These are phyloP conservation scores for Didymosphaeria variabile DNA, from an alignment of 2,329 filamentous ascomycete species.

Conservation along the genomic window DNA sequence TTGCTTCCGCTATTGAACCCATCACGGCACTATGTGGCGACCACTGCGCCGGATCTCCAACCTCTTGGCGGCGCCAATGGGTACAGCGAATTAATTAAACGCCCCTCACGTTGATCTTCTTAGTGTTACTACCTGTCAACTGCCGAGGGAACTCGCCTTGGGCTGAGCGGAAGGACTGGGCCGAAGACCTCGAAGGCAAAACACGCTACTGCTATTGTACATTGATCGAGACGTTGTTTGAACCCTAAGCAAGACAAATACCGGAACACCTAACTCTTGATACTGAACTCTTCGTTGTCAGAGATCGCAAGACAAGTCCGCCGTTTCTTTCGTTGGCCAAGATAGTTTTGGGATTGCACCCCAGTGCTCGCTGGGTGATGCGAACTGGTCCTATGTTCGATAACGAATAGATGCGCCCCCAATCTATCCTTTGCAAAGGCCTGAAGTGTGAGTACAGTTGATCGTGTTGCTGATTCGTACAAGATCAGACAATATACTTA, in stretches of 20 bases:
- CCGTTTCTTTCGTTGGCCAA: too few species aligned
- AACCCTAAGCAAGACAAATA: background rate
- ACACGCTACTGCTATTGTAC: background rate
- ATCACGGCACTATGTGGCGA: background rate
- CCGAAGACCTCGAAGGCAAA: background rate
- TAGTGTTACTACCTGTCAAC: background rate
- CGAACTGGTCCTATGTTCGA: too few species aligned
- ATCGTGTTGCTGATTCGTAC: too few species aligned
- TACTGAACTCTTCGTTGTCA: background rate
- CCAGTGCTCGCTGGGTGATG: too few species aligned
- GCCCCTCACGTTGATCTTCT: background rate
- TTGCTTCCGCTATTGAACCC: background rate
- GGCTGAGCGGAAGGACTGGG: slow-evolving; percentile 3
- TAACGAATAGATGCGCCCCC: too few species aligned
- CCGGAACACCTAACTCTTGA: too few species aligned
- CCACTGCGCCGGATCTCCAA: background rate
- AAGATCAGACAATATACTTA: background rate
- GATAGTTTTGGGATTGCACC: too few species aligned
- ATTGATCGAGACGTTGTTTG: background rate
- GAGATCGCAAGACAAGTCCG: background rate
- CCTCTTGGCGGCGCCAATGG: slow-evolving; percentile 12
- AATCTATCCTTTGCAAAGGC: too few species aligned
- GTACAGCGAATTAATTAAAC: slow-evolving; percentile 3
- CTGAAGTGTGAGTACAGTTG: too few species aligned
- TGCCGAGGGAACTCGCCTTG: background rate